These are phyloP conservation scores for Selenicereus undatus DNA, from an alignment of 148 eudicot species.

Conservation along the genomic window DNA sequence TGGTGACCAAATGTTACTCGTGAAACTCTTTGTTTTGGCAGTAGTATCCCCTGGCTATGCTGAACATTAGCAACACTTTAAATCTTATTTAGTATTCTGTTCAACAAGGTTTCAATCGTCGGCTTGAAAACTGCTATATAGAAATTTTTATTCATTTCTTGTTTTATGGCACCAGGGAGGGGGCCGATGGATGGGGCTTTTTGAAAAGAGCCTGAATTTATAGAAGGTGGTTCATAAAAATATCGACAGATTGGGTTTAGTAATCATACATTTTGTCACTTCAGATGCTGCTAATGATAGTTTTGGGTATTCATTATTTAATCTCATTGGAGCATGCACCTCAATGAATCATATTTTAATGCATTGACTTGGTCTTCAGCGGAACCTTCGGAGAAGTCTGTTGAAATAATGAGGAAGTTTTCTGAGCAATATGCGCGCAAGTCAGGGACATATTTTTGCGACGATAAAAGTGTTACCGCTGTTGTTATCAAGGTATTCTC, in stretches of 20 bases:
- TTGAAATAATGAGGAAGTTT: constrained; percentile 93
- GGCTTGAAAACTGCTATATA: not conserved
- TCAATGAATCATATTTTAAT: not conserved
- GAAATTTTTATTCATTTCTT: not conserved
- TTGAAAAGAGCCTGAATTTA: not conserved
- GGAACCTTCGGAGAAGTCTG: constrained; percentile 82
- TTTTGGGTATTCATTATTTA: not conserved
- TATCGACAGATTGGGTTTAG: not conserved
- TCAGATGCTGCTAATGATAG: not conserved
- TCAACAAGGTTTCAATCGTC: not conserved
- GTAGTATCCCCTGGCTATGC: not conserved
- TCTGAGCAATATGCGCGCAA: constrained; percentile 91
- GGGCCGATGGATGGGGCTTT: not conserved
- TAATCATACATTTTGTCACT: not conserved
- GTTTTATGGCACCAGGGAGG: not conserved
- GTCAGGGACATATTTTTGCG: constrained; percentile 85
- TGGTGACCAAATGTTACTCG: not conserved
- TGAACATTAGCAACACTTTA: not conserved
- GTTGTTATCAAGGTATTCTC: constrained; percentile 86
- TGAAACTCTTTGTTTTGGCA: not conserved
- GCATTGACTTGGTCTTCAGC: constrained; percentile 32
- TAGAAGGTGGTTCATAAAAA: not conserved
- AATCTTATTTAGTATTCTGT: not conserved
- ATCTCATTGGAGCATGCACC: not conserved
- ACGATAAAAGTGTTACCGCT: constrained; percentile 88